Base-by-base conservation (phyloP, 495 filamentous ascomycete genomes). In the Hypoxylon lenormandii region DNA sequence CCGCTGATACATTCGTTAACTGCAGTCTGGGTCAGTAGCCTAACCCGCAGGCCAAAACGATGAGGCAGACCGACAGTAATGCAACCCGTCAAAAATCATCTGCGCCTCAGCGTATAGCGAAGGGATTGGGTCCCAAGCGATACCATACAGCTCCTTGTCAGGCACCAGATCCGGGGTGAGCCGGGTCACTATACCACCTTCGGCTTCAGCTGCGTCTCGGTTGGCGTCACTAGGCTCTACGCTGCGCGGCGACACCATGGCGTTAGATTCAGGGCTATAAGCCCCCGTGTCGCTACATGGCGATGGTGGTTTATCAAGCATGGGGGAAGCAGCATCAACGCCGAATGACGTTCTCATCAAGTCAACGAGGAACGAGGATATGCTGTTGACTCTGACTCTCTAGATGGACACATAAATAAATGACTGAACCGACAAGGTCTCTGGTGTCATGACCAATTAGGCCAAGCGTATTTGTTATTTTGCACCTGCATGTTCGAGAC, bases 141-240 rank as follows among this genome's bases (percentile, higher is more conserved):
- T 54, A 15, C 11, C 28, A 23, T 11, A 8, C 30, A 1, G 15
- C 8, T 10, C 16, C 18, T n/a, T 4, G 1, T 38, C 36, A n/a
- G 46, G 12, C 23, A 28, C 23, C 16, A 21, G 33, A 51, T 60
- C 57, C 16, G 43, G 16, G 21, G 46, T 23, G 33, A 60, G n/a
- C 28, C 21, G 52, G 7, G 30, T 45, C 37, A 64, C 19, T 51
- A 51, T 11, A 33, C 19, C 37, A 37, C 37, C 15, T 51, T 45
- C 42, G 16, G 48, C 47, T 57, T 45, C 43, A 45, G 26, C 46
- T 18, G 18, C 15, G 19, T 50, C 36, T 51, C 26, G 62, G 21
- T 51, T 46, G 46, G 62, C 22, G 43, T 33, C 42, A 12, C 46
- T 37, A 51, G 21, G 38, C 38, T 46, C 36, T 57, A 51, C 11